Conservation (phyloP, 371 early-diverging fungal genomes). For the Globomyces sp. region DNA sequence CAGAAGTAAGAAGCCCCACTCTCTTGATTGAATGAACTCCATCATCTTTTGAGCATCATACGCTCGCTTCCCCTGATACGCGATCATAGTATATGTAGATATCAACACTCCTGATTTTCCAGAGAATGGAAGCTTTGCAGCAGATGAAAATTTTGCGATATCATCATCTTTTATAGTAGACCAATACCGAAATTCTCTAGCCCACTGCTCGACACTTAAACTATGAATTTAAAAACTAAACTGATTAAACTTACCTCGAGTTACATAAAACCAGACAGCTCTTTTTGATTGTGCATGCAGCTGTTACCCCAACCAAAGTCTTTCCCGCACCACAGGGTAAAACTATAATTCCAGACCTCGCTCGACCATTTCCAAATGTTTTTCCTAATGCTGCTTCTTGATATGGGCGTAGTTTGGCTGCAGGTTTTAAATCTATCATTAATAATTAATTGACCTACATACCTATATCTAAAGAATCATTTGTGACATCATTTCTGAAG, state of each 20-base stretch:
- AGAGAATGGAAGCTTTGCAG: conserved; percentile 84
- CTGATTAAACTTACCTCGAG: conserved; percentile 24
- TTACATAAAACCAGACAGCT: conserved; percentile 94
- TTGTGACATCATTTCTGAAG: conserved; percentile 90
- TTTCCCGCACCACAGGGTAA: conserved; percentile 99
- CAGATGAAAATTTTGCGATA: conserved; percentile 96
- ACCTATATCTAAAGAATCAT: conserved; percentile 72
- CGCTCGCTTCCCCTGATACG: conserved; percentile 92
- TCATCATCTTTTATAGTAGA: conserved; percentile 87
- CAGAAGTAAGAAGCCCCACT: conserved; percentile 98
- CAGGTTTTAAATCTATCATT: conserved; percentile 91
- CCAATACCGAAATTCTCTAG: conserved; percentile 94
- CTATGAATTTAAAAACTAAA: conserved; percentile 20
- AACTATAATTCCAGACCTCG: conserved; percentile 98
- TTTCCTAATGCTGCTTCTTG: conserved; percentile 99
- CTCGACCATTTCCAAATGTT: conserved; percentile 97
- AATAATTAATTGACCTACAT: background rate
- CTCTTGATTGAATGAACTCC: conserved; percentile 85
- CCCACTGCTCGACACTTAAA: conserved; percentile 99
- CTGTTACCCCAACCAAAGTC: conserved; percentile 99
- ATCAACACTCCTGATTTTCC: conserved; percentile 95
- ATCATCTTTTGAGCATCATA: conserved; percentile 96
- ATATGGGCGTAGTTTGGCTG: conserved; percentile 95
- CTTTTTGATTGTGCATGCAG: conserved; percentile 99
- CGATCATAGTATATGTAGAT: conserved; percentile 99